phyloP scores from a whole-genome alignment of 352 stramenopile genomes.

The Phytophthora foliorum region DNA sequence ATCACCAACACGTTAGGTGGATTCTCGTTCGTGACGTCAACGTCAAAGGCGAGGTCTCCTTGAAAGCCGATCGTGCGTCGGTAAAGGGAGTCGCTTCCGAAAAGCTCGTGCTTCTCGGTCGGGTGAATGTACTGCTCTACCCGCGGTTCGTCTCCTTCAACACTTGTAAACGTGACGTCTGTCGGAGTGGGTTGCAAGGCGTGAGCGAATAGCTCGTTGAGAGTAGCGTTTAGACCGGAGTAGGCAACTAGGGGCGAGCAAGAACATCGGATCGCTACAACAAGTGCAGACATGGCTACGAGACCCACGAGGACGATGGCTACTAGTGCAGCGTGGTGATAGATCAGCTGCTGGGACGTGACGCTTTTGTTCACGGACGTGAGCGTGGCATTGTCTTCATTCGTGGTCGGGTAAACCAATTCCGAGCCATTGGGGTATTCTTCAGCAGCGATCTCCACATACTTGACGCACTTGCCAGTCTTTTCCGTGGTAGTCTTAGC shows the following conservation, averaged over 20 bases:
- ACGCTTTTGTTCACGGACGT: not conserved
- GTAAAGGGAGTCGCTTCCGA: slow-evolving; percentile 15
- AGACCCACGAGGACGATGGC: slow-evolving; percentile 2
- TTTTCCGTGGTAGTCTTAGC: not conserved
- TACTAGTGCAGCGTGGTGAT: not conserved
- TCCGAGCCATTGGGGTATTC: slow-evolving; percentile 1
- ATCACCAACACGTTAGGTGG: slow-evolving; percentile 21
- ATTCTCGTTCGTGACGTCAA: slow-evolving; percentile 4
- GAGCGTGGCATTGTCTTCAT: not conserved
- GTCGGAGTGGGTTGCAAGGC: slow-evolving; percentile 16
- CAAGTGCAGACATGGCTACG: slow-evolving; percentile 4
- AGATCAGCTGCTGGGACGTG: not conserved
- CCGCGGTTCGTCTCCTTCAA: slow-evolving; percentile 1
- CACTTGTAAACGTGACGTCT: not conserved
- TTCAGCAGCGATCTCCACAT: slow-evolving; percentile 18
- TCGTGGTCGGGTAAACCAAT: not conserved
- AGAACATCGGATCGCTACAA: slow-evolving; percentile 11
- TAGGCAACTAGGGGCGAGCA: slow-evolving; percentile 24
- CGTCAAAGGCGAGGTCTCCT: slow-evolving; percentile 21
- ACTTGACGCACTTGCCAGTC: not conserved
- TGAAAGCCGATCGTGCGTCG: slow-evolving; percentile 21
- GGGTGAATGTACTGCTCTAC: slow-evolving; percentile 18
- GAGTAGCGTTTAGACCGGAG: slow-evolving; percentile 18
- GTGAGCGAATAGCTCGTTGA: slow-evolving; percentile 25
- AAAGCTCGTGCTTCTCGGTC: slow-evolving; percentile 21